These are phyloP conservation scores for Tolypocladium sp. DNA, from an alignment of 2,329 filamentous ascomycete genomes.

Conservation along the genomic window DNA sequence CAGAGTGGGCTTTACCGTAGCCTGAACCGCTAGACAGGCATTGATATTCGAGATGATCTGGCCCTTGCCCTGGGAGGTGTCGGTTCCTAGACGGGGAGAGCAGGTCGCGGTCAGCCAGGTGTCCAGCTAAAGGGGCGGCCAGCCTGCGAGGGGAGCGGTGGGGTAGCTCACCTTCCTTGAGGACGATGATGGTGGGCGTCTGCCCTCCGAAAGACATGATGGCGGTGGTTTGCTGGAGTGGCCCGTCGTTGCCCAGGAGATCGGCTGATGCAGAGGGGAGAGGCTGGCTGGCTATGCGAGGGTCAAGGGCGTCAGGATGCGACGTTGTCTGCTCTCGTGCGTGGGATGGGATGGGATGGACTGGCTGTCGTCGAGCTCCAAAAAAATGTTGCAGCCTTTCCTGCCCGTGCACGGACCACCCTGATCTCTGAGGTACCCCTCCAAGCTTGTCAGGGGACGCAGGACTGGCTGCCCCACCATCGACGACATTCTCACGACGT, in stretches of 20 bases:
- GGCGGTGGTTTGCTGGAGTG: constrained; percentile 16
- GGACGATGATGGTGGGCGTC: constrained; percentile 94
- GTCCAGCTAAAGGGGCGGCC: background rate
- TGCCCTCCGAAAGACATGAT: constrained; percentile 94
- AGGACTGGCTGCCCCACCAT: background rate
- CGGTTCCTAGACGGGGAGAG: constrained; percentile 59
- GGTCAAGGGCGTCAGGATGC: background rate
- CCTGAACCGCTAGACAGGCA: constrained; percentile 90
- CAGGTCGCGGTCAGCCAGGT: background rate
- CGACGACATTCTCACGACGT: background rate
- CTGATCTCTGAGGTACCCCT: background rate
- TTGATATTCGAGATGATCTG: constrained; percentile 98
- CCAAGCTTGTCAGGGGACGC: background rate
- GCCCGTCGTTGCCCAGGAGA: constrained; percentile 17
- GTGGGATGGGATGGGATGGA: background rate
- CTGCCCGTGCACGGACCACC: constrained; percentile 5
- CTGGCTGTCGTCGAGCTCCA: constrained; percentile 13
- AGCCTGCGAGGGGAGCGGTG: constrained; percentile 17
- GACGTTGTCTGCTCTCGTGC: background rate
- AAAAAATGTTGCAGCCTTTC: constrained; percentile 41
- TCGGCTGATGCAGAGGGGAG: background rate
- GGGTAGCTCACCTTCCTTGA: constrained; percentile 73
- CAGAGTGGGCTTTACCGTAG: constrained; percentile 89
- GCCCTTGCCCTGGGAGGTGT: constrained; percentile 92
- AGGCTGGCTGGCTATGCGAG: background rate